Percentiles rank a stretch among this genome's conserved stretches.
These are phyloP conservation scores for Fusarium praegraminearum DNA, from an alignment of 2,329 filamentous ascomycete genomes.

Conservation along the genomic window DNA sequence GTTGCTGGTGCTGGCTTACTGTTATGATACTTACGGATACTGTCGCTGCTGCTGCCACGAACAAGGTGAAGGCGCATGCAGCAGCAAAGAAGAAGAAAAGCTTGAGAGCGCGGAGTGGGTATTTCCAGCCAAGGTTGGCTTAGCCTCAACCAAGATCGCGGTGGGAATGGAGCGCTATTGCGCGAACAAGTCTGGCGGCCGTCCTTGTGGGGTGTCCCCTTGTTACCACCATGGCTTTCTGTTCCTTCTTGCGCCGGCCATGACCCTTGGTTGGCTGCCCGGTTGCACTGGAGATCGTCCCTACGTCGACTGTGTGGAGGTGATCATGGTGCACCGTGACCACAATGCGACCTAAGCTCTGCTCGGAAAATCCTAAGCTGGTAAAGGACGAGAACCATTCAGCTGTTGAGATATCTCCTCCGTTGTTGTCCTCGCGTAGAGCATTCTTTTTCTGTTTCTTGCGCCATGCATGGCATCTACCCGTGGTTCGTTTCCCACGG, in stretches of 20 bases:
- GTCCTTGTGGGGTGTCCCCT: constrained; percentile 41
- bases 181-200: constrained; percentile 49
- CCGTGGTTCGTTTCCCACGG: constrained; percentile 12
- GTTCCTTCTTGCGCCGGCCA: constrained; percentile 28
- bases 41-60: constrained; percentile 24
- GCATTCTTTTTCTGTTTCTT: constrained; percentile 16
- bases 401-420: constrained; percentile 35
- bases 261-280: constrained; percentile 41
- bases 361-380: constrained; percentile 28
- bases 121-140: constrained; percentile 39
- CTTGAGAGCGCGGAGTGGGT: constrained; percentile 45
- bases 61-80: constrained; percentile 32
- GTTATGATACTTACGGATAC: not conserved
- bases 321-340: constrained; percentile 43
- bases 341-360: constrained; percentile 24
- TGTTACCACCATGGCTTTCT: constrained; percentile 33
- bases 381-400: constrained; percentile 23
- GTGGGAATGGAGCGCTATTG: constrained; percentile 48
- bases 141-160: constrained; percentile 44
- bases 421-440: constrained; percentile 32
- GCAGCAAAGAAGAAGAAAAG: constrained; percentile 41
- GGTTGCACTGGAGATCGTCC: constrained; percentile 43
- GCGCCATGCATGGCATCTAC: constrained; percentile 17
- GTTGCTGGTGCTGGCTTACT: constrained; percentile 4
- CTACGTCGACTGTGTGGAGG: constrained; percentile 46